phyloP scores from a whole-genome alignment of 768 basidiomycete species.

The Harrya chromipes region DNA sequence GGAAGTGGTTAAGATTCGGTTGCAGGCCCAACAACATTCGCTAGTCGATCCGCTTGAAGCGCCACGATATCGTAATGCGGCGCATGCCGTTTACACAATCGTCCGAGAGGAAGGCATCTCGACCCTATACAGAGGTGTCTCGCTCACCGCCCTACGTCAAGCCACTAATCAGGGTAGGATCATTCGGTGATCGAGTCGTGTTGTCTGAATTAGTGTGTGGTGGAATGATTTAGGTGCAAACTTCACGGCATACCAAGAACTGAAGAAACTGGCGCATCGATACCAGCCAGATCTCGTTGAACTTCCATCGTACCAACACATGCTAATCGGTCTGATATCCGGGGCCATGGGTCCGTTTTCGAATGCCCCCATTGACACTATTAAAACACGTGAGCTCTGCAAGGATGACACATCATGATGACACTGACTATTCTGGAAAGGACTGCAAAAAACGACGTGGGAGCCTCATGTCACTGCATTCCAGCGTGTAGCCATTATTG shows the following conservation, averaged over 20 bases:
- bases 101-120: constrained; percentile 85
- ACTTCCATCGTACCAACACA: constrained; percentile 93
- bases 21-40: constrained; percentile 97
- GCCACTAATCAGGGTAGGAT: constrained; percentile 91
- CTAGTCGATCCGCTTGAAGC: constrained; percentile 92
- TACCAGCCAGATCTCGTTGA: constrained; percentile 76
- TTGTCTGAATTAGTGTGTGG: not conserved
- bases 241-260: constrained; percentile 96
- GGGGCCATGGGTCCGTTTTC: constrained; percentile 99
- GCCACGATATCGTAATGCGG: constrained; percentile 94
- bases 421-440: constrained; percentile 34
- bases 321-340: constrained; percentile 91
- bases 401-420: not conserved
- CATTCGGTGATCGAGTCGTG: constrained; percentile 5
- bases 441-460: constrained; percentile 81
- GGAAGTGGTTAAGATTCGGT: constrained; percentile 98
- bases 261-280: constrained; percentile 79
- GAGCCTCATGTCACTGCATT: constrained; percentile 72
- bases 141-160: constrained; percentile 89
- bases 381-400: constrained; percentile 79
- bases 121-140: constrained; percentile 90
- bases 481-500: constrained; percentile 75
- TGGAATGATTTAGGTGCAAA: constrained; percentile 67
- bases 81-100: constrained; percentile 94
- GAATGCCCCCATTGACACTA: constrained; percentile 93